These are phyloP conservation scores for Diplodia scrobiculata DNA, from an alignment of 2,329 filamentous ascomycete genomes.

Conservation along the genomic window DNA sequence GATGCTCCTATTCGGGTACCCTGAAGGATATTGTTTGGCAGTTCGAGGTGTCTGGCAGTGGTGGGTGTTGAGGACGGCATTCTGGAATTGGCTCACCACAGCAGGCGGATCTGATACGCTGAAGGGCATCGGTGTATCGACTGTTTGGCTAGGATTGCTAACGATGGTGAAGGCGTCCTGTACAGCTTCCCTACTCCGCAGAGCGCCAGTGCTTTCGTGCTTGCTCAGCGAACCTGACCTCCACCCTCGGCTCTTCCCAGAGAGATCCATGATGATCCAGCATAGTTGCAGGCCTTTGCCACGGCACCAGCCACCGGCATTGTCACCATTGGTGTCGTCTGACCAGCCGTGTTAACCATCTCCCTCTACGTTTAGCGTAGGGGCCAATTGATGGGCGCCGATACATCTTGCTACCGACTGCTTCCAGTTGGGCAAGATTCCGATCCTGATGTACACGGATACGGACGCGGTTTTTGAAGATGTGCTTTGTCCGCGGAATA, in stretches of 20 bases:
- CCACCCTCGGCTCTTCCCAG: slow-evolving; percentile 41
- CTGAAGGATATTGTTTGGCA: slow-evolving; percentile 31
- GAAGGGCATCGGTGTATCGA: slow-evolving; percentile 31
- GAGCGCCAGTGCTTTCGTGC: slow-evolving; percentile 32
- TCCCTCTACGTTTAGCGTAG: slow-evolving; percentile 56
- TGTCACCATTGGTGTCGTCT: slow-evolving; percentile 54
- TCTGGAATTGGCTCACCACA: slow-evolving; percentile 29
- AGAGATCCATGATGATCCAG: slow-evolving; percentile 41
- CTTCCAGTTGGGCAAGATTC: slow-evolving; percentile 34
- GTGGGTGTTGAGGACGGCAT: slow-evolving; percentile 21
- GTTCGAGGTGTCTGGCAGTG: neutral
- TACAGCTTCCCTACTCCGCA: slow-evolving; percentile 52
- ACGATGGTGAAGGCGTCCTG: slow-evolving; percentile 51
- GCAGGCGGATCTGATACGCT: slow-evolving; percentile 36
- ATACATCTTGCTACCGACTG: slow-evolving; percentile 41
- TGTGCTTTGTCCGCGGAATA: slow-evolving; percentile 81
- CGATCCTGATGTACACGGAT: slow-evolving; percentile 43
- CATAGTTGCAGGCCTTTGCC: slow-evolving; percentile 53
- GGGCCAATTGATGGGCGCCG: slow-evolving; percentile 61
- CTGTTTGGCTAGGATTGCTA: slow-evolving; percentile 1
- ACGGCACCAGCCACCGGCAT: slow-evolving; percentile 56
- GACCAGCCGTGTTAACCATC: slow-evolving; percentile 70
- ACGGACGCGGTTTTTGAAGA: slow-evolving; percentile 85
- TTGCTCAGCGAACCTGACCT: slow-evolving; percentile 43
- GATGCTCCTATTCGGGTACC: slow-evolving; percentile 44